A percentile compares a stretch with the other conserved stretches of the same genome.
Conservation (phyloP, 169 alveolate genomes). For the Plasmodium yoelii region DNA sequence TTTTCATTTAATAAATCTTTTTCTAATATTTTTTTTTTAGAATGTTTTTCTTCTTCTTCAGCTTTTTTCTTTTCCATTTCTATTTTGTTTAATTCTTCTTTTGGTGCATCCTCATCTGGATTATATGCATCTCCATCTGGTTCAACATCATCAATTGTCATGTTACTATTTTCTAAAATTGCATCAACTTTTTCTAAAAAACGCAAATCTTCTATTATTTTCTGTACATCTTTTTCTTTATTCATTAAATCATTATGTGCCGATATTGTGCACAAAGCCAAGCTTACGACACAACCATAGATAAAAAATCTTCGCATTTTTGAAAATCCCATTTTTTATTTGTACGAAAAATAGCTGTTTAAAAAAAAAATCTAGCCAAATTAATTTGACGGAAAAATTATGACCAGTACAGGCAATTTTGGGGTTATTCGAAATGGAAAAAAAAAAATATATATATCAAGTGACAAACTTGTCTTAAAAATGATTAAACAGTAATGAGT, state of each 20-base stretch:
- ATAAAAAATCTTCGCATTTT: not conserved
- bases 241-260: not conserved
- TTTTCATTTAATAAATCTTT: slow-evolving; percentile 11
- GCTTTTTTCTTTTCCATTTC: slow-evolving; percentile 1
- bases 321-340: not conserved
- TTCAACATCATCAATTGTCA: slow-evolving; percentile 30
- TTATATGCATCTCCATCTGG: slow-evolving; percentile 70
- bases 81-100: slow-evolving; percentile 41
- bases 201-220: slow-evolving; percentile 53
- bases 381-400: no score
- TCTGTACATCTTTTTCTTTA: slow-evolving; percentile 25
- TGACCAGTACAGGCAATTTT: no score
- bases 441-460: no score
- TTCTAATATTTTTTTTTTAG: not conserved
- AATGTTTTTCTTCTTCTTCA: not conserved
- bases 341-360: not conserved
- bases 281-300: not conserved
- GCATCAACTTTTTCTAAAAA: slow-evolving; percentile 53
- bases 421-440: no score
- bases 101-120: slow-evolving; percentile 55
- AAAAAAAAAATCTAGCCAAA: no score
- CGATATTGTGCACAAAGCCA: not conserved
- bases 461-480: no score
- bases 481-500: no score
- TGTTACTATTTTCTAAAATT: slow-evolving; percentile 44